A percentile compares a stretch with the other conserved stretches of the same genome.
phyloP scores from a whole-genome alignment of 495 filamentous ascomycete genomes.

The Friedmanniomyces simplex region DNA sequence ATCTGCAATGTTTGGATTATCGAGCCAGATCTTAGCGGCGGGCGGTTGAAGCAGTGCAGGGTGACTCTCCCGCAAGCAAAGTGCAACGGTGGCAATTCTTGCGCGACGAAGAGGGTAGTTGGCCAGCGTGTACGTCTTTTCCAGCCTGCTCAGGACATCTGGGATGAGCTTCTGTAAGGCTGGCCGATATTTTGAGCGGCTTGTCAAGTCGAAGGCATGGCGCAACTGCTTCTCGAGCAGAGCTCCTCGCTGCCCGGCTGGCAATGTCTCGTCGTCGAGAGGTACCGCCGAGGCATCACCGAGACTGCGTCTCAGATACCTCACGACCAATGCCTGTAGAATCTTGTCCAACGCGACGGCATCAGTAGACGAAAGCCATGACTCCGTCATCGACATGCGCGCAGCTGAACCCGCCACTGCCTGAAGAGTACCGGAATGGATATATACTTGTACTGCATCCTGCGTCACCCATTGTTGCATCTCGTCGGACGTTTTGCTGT shows the following conservation, averaged over 20 bases:
- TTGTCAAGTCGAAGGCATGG: not conserved
- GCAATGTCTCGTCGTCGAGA: conserved; percentile 28
- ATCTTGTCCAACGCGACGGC: not conserved
- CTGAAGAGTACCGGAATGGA: conserved; percentile 37
- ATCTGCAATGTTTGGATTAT: not conserved
- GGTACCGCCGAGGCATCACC: not conserved
- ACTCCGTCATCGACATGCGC: conserved; percentile 18
- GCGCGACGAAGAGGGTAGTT: conserved; percentile 26
- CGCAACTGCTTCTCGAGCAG: conserved; percentile 50
- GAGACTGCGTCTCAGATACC: not conserved
- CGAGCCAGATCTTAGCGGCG: not conserved
- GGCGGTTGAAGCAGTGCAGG: not conserved
- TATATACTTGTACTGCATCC: conserved; percentile 37
- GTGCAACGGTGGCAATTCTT: conserved; percentile 17
- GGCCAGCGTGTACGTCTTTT: conserved; percentile 20
- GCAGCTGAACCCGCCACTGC: conserved; percentile 26
- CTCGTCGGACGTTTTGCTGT: conserved; percentile 1
- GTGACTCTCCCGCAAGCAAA: conserved; percentile 16
- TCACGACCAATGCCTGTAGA: not conserved
- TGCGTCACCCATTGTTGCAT: conserved; percentile 17
- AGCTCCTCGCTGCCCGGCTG: conserved; percentile 23
- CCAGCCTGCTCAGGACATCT: conserved; percentile 8
- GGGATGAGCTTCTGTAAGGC: not conserved
- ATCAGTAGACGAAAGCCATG: conserved; percentile 19
- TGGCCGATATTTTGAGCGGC: conserved; percentile 3